Evolutionary conservation across 2,329 filamentous ascomycete genomes (phyloP), one percentile per base, ranked within the genome.

Genomic region (Colletotrichum endophyticum): DNA sequence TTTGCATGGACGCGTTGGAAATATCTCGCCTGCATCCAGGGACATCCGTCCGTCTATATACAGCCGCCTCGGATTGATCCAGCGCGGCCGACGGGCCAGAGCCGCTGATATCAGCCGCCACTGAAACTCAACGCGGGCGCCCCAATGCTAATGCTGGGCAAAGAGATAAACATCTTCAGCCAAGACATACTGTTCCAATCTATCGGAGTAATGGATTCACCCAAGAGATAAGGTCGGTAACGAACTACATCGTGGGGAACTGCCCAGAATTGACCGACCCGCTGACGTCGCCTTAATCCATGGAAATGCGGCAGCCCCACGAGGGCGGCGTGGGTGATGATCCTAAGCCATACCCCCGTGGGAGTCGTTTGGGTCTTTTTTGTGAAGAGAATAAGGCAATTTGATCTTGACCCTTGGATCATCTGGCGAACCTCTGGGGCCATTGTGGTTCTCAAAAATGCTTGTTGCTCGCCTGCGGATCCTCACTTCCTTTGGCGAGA

Each of bases 171-270:
- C 56, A 8, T 11, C 11, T 12, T 3, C 2, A 6, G 67, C 66
- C 67, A 68, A 66, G 72, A 56, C 7, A 2, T 4, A 4, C 4
- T 16, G 13, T 61, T n/a, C 56, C 57, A 67, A 53, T 71, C 36
- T 28, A 44, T 66, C 59, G 30, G 56, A 57, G 49, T 8, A 19
- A 53, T 5, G 6, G 32, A 22, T 22, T 25, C 4, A 19, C 16
- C 59, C 64, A 72, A 73, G 73, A 72, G 76, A 77, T 77, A 76
- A 77, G 76, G 73, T 30, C 75, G 39, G 64, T 72, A 5, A 11
- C 30, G 53, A 66, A 59, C 57, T 30, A 44, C 72, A 57, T 57
- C 73, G 53, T 70, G 64, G 72, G 25, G 36, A 19, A 30, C 13
- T 22, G 13, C 36, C 16, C 15, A 62, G 30, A 36, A 57, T n/a